A percentile compares a stretch with the other conserved stretches of the same genome.
These are phyloP conservation scores for Gossypium herbaceum DNA, from an alignment of 345 rosid species.

Conservation along the genomic window DNA sequence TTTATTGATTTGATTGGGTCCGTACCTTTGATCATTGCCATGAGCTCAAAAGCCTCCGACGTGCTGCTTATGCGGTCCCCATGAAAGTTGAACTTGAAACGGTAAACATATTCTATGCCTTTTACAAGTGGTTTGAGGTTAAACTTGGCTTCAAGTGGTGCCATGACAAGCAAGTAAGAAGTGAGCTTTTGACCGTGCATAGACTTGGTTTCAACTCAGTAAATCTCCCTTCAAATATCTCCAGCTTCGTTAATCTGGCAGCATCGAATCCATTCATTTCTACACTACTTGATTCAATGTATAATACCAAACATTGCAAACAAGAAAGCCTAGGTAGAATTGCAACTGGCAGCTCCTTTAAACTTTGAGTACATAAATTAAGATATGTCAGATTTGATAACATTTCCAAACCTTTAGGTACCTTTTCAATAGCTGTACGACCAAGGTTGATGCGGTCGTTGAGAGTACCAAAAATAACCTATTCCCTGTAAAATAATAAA, in stretches of 20 bases:
- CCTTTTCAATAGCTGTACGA: neutral
- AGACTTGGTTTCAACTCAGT: neutral
- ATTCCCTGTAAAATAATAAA: too few relatives aligned
- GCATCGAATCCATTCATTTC: neutral
- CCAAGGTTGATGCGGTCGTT: neutral
- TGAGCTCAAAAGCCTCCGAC: neutral
- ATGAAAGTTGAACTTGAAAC: neutral
- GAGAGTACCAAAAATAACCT: too few relatives aligned
- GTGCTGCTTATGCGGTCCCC: too few relatives aligned
- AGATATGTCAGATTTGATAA: constrained; percentile 14
- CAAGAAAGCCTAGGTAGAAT: neutral
- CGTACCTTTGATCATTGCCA: neutral
- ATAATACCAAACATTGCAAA: neutral
- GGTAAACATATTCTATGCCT: neutral
- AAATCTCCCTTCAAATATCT: neutral
- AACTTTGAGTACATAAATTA: neutral
- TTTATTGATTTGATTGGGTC: neutral
- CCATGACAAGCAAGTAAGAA: neutral
- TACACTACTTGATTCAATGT: neutral
- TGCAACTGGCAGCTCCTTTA: neutral
- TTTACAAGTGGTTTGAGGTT: neutral
- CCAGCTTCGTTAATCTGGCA: neutral
- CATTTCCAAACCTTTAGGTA: constrained; percentile 22
- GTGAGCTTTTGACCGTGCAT: neutral
- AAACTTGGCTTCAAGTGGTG: neutral